phyloP scores from a whole-genome alignment of 2,329 filamentous ascomycete species.

The Talaromyces sp. region DNA sequence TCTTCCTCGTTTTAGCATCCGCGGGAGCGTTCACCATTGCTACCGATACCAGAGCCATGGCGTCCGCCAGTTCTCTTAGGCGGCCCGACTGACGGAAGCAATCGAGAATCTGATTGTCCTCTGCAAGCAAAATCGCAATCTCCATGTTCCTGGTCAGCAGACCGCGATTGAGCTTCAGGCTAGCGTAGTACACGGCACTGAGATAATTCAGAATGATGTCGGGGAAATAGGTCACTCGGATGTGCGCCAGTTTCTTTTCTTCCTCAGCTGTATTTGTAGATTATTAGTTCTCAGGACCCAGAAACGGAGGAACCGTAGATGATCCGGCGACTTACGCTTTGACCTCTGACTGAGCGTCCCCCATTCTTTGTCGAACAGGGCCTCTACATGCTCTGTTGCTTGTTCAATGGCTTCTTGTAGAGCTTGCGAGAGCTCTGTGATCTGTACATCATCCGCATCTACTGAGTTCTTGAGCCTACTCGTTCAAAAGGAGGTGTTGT shows the following conservation, averaged over 20 bases:
- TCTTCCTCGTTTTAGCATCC: slow-evolving; percentile 43
- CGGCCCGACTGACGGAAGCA: slow-evolving; percentile 63
- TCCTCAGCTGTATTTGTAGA: slow-evolving; percentile 47
- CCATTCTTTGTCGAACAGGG: slow-evolving; percentile 44
- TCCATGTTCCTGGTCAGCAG: slow-evolving; percentile 83
- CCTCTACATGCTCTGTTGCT: slow-evolving; percentile 56
- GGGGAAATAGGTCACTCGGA: slow-evolving; percentile 78
- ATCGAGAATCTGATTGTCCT: slow-evolving; percentile 62
- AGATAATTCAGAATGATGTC: slow-evolving; percentile 83
- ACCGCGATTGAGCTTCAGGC: slow-evolving; percentile 69
- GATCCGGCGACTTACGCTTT: background rate
- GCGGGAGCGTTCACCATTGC: slow-evolving; percentile 56
- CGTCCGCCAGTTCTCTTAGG: slow-evolving; percentile 72
- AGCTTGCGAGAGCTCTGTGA: slow-evolving; percentile 53
- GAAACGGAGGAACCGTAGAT: background rate
- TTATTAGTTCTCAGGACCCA: background rate
- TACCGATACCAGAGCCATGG: slow-evolving; percentile 73
- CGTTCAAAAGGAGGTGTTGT: slow-evolving; percentile 9
- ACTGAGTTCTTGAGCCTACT: slow-evolving; percentile 21
- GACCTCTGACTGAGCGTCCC: background rate
- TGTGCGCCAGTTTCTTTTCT: slow-evolving; percentile 52
- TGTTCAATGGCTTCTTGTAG: slow-evolving; percentile 55
- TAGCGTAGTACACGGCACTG: slow-evolving; percentile 74
- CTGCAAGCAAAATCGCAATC: slow-evolving; percentile 72
- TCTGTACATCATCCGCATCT: slow-evolving; percentile 27